phyloP scores from a whole-genome alignment of 2,329 filamentous ascomycete genomes.

The Anthostomella pinea region DNA sequence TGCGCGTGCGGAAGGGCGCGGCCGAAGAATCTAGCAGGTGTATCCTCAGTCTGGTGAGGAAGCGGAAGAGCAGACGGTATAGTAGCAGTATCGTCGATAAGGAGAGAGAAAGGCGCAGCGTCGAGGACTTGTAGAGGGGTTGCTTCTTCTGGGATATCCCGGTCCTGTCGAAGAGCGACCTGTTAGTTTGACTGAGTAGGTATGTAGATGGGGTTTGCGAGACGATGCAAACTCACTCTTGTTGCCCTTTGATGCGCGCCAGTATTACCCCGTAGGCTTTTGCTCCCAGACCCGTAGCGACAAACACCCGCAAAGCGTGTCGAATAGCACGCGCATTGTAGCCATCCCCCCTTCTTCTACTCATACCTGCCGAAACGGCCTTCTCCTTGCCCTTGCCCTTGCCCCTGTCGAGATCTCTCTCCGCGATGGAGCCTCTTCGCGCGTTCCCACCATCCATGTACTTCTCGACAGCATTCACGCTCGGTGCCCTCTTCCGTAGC shows the following conservation, averaged over 20 bases:
- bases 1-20: slow-evolving; percentile 75
- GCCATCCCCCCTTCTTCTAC: slow-evolving; percentile 49
- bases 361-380: slow-evolving; percentile 12
- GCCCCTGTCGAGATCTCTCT: slow-evolving; percentile 28
- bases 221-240: slow-evolving; percentile 49
- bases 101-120: slow-evolving; percentile 75
- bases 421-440: slow-evolving; percentile 14
- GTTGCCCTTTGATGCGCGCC: slow-evolving; percentile 43
- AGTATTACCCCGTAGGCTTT: slow-evolving; percentile 59
- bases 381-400: slow-evolving; percentile 29
- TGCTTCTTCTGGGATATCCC: slow-evolving; percentile 40
- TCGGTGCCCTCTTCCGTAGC: slow-evolving; percentile 53
- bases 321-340: slow-evolving; percentile 69
- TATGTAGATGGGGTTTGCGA: too few species aligned
- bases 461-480: slow-evolving; percentile 53
- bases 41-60: slow-evolving; percentile 75
- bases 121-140: slow-evolving; percentile 61
- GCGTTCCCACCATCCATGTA: slow-evolving; percentile 45
- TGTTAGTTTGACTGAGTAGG: slow-evolving; percentile 10
- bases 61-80: slow-evolving; percentile 85
- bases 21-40: slow-evolving; percentile 80
- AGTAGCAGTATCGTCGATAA: slow-evolving; percentile 83
- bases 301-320: slow-evolving; percentile 68
- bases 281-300: slow-evolving; percentile 59
- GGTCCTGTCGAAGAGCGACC: slow-evolving; percentile 14